Evolutionary conservation across 2,329 filamentous ascomycete genomes (phyloP).

Genomic region (Cladosporium sp.): DNA sequence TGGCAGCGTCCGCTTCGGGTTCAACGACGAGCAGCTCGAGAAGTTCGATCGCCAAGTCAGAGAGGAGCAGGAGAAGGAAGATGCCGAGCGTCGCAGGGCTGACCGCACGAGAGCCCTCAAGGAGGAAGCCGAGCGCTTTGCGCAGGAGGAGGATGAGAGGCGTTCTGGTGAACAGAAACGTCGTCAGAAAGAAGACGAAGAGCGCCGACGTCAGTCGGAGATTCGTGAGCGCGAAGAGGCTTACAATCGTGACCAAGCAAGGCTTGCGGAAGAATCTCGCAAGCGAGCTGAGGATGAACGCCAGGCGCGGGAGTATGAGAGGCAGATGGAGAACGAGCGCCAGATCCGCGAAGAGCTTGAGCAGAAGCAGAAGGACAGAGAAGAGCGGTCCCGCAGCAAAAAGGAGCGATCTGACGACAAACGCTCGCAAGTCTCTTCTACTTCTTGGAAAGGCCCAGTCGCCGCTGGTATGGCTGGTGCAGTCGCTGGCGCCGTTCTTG

Average conservation of each 20-base stretch:
- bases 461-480: constrained; percentile 31
- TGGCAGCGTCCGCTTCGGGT: constrained; percentile 50
- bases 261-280: constrained; percentile 17
- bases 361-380: constrained; percentile 12
- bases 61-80: constrained; percentile 20
- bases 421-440: constrained; percentile 15
- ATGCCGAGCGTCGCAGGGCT: constrained; percentile 24
- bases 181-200: constrained; percentile 1
- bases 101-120: constrained; percentile 30
- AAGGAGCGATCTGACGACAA: not conserved
- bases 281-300: constrained; percentile 11
- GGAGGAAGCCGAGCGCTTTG: constrained; percentile 28
- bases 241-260: constrained; percentile 23
- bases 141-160: constrained; percentile 17
- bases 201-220: constrained; percentile 1
- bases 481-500: constrained; percentile 26
- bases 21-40: constrained; percentile 51
- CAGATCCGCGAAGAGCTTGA: constrained; percentile 12
- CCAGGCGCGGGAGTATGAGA: constrained; percentile 7
- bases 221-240: constrained; percentile 23
- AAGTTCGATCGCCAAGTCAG: constrained; percentile 37
- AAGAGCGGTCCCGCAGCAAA: not conserved
- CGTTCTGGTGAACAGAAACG: constrained; percentile 4
- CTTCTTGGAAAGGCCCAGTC: constrained; percentile 32
- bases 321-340: constrained; percentile 8